Percentiles rank a stretch among this genome's conserved stretches.
phyloP scores from a whole-genome alignment of 352 stramenopile genomes.

The Aphanomyces euteiches region DNA sequence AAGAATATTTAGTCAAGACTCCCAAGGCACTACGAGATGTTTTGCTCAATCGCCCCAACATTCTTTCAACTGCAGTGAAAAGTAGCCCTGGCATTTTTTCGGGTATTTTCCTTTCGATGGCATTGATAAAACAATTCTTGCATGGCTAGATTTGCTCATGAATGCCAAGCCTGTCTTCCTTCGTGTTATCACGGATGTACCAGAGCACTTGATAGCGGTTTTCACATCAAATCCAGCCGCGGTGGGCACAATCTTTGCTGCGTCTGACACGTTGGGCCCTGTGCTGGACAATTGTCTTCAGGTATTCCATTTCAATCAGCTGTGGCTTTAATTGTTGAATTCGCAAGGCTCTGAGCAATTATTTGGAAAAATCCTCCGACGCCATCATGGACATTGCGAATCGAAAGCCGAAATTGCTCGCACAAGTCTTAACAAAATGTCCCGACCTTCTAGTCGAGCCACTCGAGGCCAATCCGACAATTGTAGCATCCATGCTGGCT shows the following conservation, averaged over 20 bases:
- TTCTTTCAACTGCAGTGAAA: conserved; percentile 51
- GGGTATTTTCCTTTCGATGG: conserved; percentile 32
- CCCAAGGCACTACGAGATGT: conserved; percentile 56
- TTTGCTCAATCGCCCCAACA: conserved; percentile 49
- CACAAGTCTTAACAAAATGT: conserved; percentile 55
- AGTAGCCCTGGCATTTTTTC: conserved; percentile 52
- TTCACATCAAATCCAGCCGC: conserved; percentile 6
- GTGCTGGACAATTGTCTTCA: conserved; percentile 20
- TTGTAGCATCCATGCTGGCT: conserved; percentile 64
- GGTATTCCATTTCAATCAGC: neutral
- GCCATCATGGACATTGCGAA: conserved; percentile 68
- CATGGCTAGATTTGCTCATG: conserved; percentile 11
- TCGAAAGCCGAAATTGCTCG: conserved; percentile 55
- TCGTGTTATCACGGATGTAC: conserved; percentile 17
- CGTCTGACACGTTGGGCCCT: neutral
- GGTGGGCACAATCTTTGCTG: conserved; percentile 5
- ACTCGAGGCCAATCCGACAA: conserved; percentile 59
- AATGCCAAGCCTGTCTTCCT: conserved; percentile 23
- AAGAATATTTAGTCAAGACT: conserved; percentile 68
- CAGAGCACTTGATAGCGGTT: conserved; percentile 15
- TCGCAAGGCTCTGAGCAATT: conserved; percentile 46
- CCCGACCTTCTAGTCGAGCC: conserved; percentile 67
- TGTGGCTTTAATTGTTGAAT: neutral
- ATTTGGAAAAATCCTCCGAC: conserved; percentile 58
- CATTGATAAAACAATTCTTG: neutral